A percentile compares a stretch with the other conserved stretches of the same genome.
phyloP scores from a whole-genome alignment of 495 filamentous ascomycete genomes.

The Mycothermus thermophilus region DNA sequence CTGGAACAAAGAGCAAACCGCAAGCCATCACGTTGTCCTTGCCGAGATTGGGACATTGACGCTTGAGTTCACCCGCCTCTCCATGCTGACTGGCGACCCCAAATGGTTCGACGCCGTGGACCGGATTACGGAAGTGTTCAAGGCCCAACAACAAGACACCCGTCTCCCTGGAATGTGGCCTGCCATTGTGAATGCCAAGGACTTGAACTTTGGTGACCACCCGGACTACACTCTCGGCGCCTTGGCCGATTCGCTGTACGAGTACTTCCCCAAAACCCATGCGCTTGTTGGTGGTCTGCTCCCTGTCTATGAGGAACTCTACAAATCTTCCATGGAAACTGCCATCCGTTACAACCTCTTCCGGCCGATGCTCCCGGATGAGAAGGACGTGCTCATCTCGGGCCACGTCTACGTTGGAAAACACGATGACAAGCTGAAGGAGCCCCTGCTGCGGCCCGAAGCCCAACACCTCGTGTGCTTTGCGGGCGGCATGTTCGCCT shows the following conservation, averaged over 20 bases:
- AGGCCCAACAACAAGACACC: conserved; percentile 49
- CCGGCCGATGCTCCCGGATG: conserved; percentile 42
- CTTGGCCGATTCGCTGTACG: conserved; percentile 68
- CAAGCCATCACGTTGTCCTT: conserved; percentile 22
- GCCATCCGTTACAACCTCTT: conserved; percentile 56
- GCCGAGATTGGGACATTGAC: conserved; percentile 64
- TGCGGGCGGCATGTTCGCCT: conserved; percentile 67
- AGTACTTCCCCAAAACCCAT: conserved; percentile 65
- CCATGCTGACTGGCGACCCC: conserved; percentile 62
- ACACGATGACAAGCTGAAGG: conserved; percentile 53
- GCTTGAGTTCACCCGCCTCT: conserved; percentile 74
- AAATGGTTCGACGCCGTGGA: conserved; percentile 83
- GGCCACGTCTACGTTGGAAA: conserved; percentile 42
- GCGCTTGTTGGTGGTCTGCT: conserved; percentile 58
- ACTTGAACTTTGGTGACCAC: conserved; percentile 17
- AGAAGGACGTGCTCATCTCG: conserved; percentile 31
- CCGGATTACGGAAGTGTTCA: conserved; percentile 61
- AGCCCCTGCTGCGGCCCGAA: conserved; percentile 26
- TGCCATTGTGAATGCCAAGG: conserved; percentile 22
- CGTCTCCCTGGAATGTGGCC: conserved; percentile 51
- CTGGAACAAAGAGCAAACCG: conserved; percentile 18
- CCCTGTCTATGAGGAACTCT: conserved; percentile 63
- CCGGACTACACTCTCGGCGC: conserved; percentile 53
- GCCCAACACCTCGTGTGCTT: conserved; percentile 47
- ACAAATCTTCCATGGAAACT: conserved; percentile 50